These are phyloP conservation scores for Annulohypoxylon moriforme DNA, from an alignment of 495 filamentous ascomycete species.

Conservation along the genomic window DNA sequence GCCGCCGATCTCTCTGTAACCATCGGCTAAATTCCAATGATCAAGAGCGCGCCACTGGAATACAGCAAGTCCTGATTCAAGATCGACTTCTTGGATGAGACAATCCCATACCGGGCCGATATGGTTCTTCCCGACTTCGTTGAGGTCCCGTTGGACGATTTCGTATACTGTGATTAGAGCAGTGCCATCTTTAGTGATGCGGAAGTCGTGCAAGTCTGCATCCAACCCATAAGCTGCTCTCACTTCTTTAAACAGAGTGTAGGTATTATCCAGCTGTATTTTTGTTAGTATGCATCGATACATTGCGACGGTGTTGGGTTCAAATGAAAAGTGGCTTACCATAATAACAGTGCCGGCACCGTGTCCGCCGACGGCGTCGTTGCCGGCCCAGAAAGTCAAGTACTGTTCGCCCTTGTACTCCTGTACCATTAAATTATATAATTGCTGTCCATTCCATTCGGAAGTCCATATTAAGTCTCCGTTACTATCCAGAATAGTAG, in stretches of 20 bases:
- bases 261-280: conserved; percentile 25
- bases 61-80: conserved; percentile 53
- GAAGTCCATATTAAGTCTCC: conserved; percentile 60
- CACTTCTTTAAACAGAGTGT: conserved; percentile 24
- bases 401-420: conserved; percentile 56
- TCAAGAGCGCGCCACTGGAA: conserved; percentile 58
- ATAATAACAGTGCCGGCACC: conserved; percentile 62
- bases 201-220: conserved; percentile 58
- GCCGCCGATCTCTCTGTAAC: conserved; percentile 31
- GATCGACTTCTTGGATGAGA: conserved; percentile 61
- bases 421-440: conserved; percentile 58
- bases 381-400: conserved; percentile 64
- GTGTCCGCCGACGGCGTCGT: conserved; percentile 60
- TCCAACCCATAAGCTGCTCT: conserved; percentile 28
- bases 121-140: conserved; percentile 46
- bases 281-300: conserved; percentile 1
- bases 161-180: conserved; percentile 61
- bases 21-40: conserved; percentile 47
- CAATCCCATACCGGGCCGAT: conserved; percentile 61
- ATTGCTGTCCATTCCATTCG: conserved; percentile 44
- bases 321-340: conserved; percentile 49
- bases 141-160: conserved; percentile 50
- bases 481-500: conserved; percentile 59
- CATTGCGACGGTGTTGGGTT: neutral
- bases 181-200: conserved; percentile 58